Evolutionary conservation across 345 rosid genomes (phyloP), one percentile per base, ranked within the genome.

Genomic region (Heritiera littoralis): DNA sequence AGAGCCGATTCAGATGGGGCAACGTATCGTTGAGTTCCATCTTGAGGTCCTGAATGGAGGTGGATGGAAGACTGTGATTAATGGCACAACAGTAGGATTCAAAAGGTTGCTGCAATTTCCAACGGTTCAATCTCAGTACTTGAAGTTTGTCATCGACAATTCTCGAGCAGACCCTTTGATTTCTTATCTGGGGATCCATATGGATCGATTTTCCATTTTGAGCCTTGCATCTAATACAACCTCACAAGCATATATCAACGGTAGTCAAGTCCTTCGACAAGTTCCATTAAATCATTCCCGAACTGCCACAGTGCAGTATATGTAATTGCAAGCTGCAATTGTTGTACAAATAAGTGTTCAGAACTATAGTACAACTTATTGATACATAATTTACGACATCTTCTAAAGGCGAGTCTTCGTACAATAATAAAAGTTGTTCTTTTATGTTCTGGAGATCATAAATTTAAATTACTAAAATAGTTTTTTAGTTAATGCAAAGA

Each of bases 1-100:
- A 82, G 99, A 95, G 85, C 98, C 96, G 6, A 91, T 95, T 77
- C 94, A 95, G 40, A 89, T 95, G 92, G 99, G 99, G 72, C 97
- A 95, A 80, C 86, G 97, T 59, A 49, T 95, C 3, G 81, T 77
- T 0, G 63, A 79, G 51, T 95, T 90, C 87, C 92, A 92, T 84
- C 80, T 95, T 2, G 90, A 90, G 81, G 66, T 79, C 74, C 59
- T 43, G 35, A 83, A 63, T 52, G 59, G 72, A 10, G 83, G 77
- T 20, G 87, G 89, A 18, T 95, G 99, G 99, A 86, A 73, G 79
- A 81, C 51, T 78, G 86, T 92, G 81, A 81, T 78, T 66, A 82
- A 54, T 4, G 97, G 93, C 80, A 92, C 94, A 4, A 95, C 99
- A 0, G 90, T 93, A 12, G 99, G 99, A 71, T 86, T 88, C 80